Evolutionary conservation across 495 filamentous ascomycete species (phyloP).

Genomic region (Penicillium maclennaniae): DNA sequence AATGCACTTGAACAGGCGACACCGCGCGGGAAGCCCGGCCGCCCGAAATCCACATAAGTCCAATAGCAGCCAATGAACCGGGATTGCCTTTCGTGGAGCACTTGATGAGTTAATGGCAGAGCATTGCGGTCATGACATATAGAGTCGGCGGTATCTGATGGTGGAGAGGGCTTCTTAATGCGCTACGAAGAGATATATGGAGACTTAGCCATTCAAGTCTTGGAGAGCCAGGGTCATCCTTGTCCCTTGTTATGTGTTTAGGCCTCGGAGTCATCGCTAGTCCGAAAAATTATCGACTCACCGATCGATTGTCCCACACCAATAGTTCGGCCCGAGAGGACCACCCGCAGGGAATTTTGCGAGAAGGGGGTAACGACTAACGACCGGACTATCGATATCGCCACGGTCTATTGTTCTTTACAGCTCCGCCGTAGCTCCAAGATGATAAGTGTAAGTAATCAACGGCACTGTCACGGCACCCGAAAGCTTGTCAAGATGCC

Average conservation of each 20-base stretch:
- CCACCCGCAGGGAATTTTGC: slow-evolving; percentile 1
- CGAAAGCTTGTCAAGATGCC: background rate
- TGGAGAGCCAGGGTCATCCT: slow-evolving; percentile 1
- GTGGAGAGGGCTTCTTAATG: background rate
- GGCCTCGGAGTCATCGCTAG: background rate
- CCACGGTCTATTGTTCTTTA: background rate
- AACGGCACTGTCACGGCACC: background rate
- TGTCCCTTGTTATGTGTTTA: background rate
- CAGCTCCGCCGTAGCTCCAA: background rate
- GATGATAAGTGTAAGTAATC: background rate
- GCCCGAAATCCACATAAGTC: slow-evolving; percentile 32
- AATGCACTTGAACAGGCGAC: slow-evolving; percentile 55
- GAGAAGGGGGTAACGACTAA: background rate
- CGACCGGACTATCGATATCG: background rate
- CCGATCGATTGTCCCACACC: slow-evolving; percentile 8
- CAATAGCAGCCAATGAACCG: background rate
- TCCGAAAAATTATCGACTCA: background rate
- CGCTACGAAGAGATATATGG: background rate
- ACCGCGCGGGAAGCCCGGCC: slow-evolving; percentile 30
- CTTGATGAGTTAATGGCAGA: background rate
- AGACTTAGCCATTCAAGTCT: background rate
- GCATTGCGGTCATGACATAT: background rate
- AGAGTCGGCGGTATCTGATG: background rate
- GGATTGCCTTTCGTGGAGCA: background rate
- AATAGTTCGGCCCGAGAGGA: slow-evolving; percentile 8